These are phyloP conservation scores for Penicillium brasilianum DNA, from an alignment of 2,329 filamentous ascomycete genomes.

Conservation along the genomic window DNA sequence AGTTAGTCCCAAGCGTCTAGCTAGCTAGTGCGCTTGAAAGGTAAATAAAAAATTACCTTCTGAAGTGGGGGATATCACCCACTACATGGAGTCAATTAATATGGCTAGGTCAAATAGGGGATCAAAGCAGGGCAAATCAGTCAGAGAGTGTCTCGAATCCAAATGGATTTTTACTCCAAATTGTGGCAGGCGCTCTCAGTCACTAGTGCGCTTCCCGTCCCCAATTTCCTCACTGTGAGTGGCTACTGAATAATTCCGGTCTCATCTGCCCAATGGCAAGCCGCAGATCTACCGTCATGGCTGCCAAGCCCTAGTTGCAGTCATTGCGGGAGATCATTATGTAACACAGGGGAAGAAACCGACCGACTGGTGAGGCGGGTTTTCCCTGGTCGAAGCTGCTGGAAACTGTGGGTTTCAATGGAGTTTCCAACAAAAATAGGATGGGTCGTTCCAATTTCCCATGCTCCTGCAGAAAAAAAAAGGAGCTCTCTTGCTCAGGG, in stretches of 20 bases:
- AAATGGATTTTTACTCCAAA: not conserved
- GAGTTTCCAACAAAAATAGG: slow-evolving; percentile 1
- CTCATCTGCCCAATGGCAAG: slow-evolving; percentile 9
- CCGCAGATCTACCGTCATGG: slow-evolving; percentile 21
- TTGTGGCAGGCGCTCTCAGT: slow-evolving; percentile 1
- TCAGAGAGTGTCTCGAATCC: slow-evolving; percentile 4
- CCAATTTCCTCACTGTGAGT: not conserved
- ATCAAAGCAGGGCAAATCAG: not conserved
- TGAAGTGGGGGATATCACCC: not conserved
- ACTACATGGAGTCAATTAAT: too few species aligned
- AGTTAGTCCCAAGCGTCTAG: not conserved
- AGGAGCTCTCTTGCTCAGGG: not conserved
- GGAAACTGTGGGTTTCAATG: slow-evolving; percentile 10
- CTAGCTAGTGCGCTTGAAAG: slow-evolving; percentile 2
- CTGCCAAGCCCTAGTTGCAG: slow-evolving; percentile 15
- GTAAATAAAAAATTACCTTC: not conserved
- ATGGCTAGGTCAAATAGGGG: too few species aligned
- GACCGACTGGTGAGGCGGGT: slow-evolving; percentile 2
- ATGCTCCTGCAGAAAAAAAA: slow-evolving; percentile 2
- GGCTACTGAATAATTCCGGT: not conserved
- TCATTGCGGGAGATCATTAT: slow-evolving; percentile 28
- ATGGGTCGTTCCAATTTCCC: not conserved
- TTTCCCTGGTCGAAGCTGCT: slow-evolving; percentile 24
- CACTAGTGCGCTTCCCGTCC: not conserved
- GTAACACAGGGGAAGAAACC: slow-evolving; percentile 23